Base-by-base conservation (phyloP, 2,329 filamentous ascomycete genomes). In the Elsinoe batatas region DNA sequence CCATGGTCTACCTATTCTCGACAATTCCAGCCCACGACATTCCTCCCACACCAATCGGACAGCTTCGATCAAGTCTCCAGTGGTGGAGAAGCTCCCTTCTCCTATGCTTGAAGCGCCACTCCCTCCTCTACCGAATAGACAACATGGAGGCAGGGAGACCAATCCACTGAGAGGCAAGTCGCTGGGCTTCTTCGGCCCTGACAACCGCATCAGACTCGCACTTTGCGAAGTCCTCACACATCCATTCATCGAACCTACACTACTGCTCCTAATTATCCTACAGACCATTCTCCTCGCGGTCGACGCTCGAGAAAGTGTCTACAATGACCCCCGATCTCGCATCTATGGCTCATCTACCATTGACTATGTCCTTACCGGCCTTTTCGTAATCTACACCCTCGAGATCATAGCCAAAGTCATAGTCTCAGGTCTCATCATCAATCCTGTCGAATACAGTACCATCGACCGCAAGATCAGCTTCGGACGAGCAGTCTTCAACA, bases 341-440 rank as follows among this genome's bases (percentile, higher is more conserved):
- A 69, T 69, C 49, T 96, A 88, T 85, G 87, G 88, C 3, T 73
- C 74, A 2, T 71, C 76, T 8, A 75, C 75, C 64, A 86, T 89
- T 59, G 89, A 96, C 68, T 94, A 84, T 77, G 83, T 85, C 20
- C 80, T 97, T 57, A 77, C 97, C 43, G 82, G 71, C 1, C 81
- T 98, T 5, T 98, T 98, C 68, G 76, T 86, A 57, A 80, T 98
- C 50, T 98, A 97, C 68, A 95, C 91, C 0, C 65, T 94, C 18
- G 94, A 98, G 69, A 79, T 94, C 35, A 74, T 85, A 56, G 83
- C 88, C 58, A 86, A 91, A 56, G 84, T 91, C 40, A 85, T 98
- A 58, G 94, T 98, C 0, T 98, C 93, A 0, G 94, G 93, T 0
- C 87, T 98, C 63, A 77, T 98, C 32, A 76, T 95, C 61, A 98